Evolutionary conservation across 192 early-diverging fungal genomes (phyloP).

Genomic region (Lobulomyces angularis): DNA sequence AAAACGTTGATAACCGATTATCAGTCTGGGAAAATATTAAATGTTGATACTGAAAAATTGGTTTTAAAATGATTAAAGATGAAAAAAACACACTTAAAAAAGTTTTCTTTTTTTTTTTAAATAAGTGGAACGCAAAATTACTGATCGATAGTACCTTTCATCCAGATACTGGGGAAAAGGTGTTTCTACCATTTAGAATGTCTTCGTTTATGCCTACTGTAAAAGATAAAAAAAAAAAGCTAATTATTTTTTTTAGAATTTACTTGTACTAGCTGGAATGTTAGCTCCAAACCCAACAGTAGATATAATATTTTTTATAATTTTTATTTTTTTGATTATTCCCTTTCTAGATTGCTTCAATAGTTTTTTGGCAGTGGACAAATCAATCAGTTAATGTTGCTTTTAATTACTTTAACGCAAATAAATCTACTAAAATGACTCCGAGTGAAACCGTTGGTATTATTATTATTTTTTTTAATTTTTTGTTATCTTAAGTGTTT

Average conservation of each 20-base stretch:
- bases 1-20: constrained; percentile 49
- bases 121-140: neutral
- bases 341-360: constrained; percentile 14
- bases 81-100: constrained; percentile 2
- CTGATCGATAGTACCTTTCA: constrained; percentile 61
- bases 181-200: constrained; percentile 74
- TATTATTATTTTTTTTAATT: constrained; percentile 1
- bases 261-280: constrained; percentile 72
- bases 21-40: constrained; percentile 28
- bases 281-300: constrained; percentile 66
- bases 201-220: constrained; percentile 73
- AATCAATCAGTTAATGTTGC: constrained; percentile 78
- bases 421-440: constrained; percentile 67
- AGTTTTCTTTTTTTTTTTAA: neutral
- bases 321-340: constrained; percentile 5
- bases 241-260: no score
- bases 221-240: no score
- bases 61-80: neutral
- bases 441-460: constrained; percentile 58
- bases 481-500: constrained; percentile 2
- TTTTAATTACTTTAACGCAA: constrained; percentile 73
- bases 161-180: constrained; percentile 66
- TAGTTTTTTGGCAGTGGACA: constrained; percentile 67
- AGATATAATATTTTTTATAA: constrained; percentile 8
- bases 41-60: constrained; percentile 3